Evolutionary conservation across 306 rosid genomes (phyloP).

Genomic region (Ceratonia siliqua): DNA sequence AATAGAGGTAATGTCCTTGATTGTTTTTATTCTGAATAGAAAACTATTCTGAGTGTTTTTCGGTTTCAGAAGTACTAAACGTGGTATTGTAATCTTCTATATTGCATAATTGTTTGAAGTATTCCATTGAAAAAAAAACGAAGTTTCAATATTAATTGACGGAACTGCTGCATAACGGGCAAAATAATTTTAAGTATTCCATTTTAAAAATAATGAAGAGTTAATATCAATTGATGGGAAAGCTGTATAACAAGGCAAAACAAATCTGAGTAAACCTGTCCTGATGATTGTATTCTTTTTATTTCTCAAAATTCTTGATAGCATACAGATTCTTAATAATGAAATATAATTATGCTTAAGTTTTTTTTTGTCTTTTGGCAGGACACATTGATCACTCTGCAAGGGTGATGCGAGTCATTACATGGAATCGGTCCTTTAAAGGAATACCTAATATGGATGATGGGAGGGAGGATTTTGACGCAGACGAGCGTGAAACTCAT

Average conservation of each 20-base stretch:
- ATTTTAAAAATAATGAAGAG: not conserved
- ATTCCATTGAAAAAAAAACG: not conserved
- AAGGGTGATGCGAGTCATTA: slow-evolving; percentile 73
- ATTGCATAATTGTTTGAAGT: not conserved
- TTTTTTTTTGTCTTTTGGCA: slow-evolving; percentile 23
- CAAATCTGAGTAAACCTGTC: not conserved
- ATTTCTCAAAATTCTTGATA: not conserved
- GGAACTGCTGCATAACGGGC: not conserved
- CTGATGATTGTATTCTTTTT: not conserved
- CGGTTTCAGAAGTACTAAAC: not conserved
- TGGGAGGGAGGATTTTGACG: slow-evolving; percentile 56
- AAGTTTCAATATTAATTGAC: not conserved
- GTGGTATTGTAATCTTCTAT: not conserved
- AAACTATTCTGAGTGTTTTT: not conserved
- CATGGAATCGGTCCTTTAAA: slow-evolving; percentile 72
- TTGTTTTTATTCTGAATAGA: not conserved
- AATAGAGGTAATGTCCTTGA: slow-evolving; percentile 54
- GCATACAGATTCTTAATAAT: not conserved
- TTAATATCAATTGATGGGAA: not conserved
- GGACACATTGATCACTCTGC: slow-evolving; percentile 77
- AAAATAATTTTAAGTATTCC: not conserved
- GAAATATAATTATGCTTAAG: not conserved
- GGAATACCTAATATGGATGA: slow-evolving; percentile 43
- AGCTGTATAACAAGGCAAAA: not conserved
- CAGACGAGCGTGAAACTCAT: slow-evolving; percentile 65